A percentile compares a stretch with the other conserved stretches of the same genome.
Conservation (phyloP, 2,329 filamentous ascomycete genomes). For the Diaporthe nobilis region DNA sequence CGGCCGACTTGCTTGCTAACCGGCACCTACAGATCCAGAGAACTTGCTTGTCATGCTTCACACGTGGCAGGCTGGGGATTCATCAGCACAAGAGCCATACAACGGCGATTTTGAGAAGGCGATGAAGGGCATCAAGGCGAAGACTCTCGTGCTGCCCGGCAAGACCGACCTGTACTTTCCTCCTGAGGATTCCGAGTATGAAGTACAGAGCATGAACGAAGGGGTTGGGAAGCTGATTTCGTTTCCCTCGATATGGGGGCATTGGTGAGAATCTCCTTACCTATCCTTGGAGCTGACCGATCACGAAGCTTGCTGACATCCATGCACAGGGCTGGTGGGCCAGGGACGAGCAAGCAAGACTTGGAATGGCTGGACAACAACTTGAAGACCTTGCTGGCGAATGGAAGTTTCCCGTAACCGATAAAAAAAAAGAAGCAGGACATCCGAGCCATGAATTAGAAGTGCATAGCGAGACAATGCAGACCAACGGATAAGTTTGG, state of each 20-base stretch:
- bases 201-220: slow-evolving; percentile 65
- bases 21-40: slow-evolving; percentile 51
- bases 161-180: slow-evolving; percentile 88
- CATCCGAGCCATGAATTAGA: too few species aligned
- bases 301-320: neutral
- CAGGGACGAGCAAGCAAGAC: slow-evolving; percentile 75
- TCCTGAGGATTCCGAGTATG: slow-evolving; percentile 82
- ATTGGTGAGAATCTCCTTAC: slow-evolving; percentile 45
- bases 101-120: slow-evolving; percentile 76
- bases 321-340: slow-evolving; percentile 67
- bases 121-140: slow-evolving; percentile 79
- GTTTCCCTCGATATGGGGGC: slow-evolving; percentile 50
- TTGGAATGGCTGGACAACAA: slow-evolving; percentile 76
- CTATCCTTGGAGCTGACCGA: neutral
- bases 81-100: slow-evolving; percentile 77
- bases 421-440: too few species aligned
- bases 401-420: slow-evolving; percentile 33
- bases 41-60: slow-evolving; percentile 64
- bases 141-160: slow-evolving; percentile 77
- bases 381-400: slow-evolving; percentile 60
- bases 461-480: too few species aligned
- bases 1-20: neutral
- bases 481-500: too few species aligned
- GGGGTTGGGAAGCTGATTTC: slow-evolving; percentile 47
- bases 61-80: slow-evolving; percentile 84